Conservation (phyloP, 169 alveolate genomes). For the Miamiensis avidus region DNA sequence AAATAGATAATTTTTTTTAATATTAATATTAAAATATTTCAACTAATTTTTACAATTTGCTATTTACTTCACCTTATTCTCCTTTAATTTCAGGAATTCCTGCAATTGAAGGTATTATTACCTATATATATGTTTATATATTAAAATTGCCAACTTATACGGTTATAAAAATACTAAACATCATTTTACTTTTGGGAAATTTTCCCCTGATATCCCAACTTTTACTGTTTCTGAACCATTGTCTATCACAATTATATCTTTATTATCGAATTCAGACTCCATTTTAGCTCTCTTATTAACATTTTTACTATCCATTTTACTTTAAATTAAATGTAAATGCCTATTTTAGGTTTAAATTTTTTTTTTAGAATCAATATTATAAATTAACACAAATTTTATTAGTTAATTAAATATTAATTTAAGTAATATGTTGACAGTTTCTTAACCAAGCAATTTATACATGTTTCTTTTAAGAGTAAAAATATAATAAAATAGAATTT, state of each 20-base stretch:
- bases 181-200: conserved; percentile 47
- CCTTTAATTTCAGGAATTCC: conserved; percentile 6
- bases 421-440: too few relatives aligned
- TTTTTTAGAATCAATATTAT: too few relatives aligned
- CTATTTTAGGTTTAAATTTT: too few relatives aligned
- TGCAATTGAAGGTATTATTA: background rate
- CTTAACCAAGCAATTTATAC: too few relatives aligned
- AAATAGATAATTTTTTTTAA: background rate
- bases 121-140: background rate
- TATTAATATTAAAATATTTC: background rate
- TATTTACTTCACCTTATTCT: conserved; percentile 12
- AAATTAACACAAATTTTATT: too few relatives aligned
- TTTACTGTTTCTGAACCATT: conserved; percentile 58
- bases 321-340: too few relatives aligned
- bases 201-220: conserved; percentile 62
- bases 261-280: conserved; percentile 44
- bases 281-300: conserved; percentile 42
- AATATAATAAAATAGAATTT: too few relatives aligned
- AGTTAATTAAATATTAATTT: too few relatives aligned
- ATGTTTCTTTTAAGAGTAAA: too few relatives aligned
- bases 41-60: conserved; percentile 6
- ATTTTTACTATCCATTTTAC: conserved; percentile 19
- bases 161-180: background rate
- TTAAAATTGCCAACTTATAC: background rate
- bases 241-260: conserved; percentile 52